A percentile compares a stretch with the other conserved stretches of the same genome.
These are phyloP conservation scores for Phytophthora melonis DNA, from an alignment of 352 stramenopile species.

Conservation along the genomic window DNA sequence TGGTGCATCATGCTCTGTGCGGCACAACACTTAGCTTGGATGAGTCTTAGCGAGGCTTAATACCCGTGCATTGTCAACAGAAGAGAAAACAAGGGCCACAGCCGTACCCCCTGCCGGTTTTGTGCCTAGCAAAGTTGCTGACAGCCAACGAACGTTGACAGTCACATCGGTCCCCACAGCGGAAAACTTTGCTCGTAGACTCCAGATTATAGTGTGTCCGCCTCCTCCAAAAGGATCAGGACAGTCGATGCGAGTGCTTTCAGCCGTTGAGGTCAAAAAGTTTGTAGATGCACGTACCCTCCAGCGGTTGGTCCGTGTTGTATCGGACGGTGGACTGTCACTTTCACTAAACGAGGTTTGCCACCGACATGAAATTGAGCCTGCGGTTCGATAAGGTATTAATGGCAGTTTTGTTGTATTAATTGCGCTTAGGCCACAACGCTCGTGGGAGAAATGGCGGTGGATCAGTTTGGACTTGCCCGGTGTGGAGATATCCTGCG, in stretches of 20 bases:
- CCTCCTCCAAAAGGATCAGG: conserved; percentile 13
- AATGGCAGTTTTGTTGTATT: conserved; percentile 1
- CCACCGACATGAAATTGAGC: neutral
- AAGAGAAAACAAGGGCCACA: conserved; percentile 11
- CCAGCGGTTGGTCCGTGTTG: conserved; percentile 45
- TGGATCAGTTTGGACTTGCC: conserved; percentile 55
- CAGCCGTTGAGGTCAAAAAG: conserved; percentile 43
- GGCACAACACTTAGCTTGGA: neutral
- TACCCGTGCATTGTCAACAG: conserved; percentile 1
- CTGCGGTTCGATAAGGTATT: neutral
- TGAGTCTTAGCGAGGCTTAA: neutral
- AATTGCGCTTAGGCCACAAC: conserved; percentile 38
- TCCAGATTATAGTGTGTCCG: conserved; percentile 43
- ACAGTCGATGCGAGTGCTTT: conserved; percentile 27
- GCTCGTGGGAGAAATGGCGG: conserved; percentile 42
- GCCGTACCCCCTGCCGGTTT: neutral
- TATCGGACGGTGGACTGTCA: conserved; percentile 52
- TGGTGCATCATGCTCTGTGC: neutral
- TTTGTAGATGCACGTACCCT: conserved; percentile 50
- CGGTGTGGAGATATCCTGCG: conserved; percentile 62
- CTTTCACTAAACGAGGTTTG: conserved; percentile 46
- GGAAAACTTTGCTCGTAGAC: conserved; percentile 42
- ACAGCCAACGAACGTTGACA: neutral
- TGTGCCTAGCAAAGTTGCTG: neutral
- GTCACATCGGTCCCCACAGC: conserved; percentile 11